Percentiles rank a stretch among this genome's conserved stretches.
Evolutionary conservation across 495 filamentous ascomycete species (phyloP).

Genomic region (Coniosporium apollinis): DNA sequence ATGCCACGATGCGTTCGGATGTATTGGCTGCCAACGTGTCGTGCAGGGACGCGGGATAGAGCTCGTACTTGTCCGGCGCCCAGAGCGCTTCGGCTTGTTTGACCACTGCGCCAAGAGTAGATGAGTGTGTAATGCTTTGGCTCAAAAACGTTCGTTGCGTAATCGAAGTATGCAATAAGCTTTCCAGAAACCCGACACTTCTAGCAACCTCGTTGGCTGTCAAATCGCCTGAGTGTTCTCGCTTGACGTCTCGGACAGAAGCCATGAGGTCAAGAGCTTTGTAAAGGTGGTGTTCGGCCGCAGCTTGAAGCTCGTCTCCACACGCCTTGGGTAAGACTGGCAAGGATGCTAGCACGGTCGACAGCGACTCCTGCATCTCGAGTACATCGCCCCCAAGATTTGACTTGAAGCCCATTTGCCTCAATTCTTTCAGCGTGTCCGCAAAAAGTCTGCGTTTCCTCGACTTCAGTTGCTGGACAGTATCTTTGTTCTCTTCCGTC

Average conservation of each 20-base stretch:
- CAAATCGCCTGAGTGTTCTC: conserved; percentile 68
- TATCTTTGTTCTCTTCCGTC: conserved; percentile 66
- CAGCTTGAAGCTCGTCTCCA: conserved; percentile 5
- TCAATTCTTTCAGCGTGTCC: conserved; percentile 63
- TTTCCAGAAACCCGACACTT: conserved; percentile 68
- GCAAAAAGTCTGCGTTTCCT: conserved; percentile 83
- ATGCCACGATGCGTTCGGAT: conserved; percentile 5
- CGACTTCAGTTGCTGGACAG: conserved; percentile 71
- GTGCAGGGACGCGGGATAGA: too few species aligned
- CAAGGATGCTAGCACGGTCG: conserved; percentile 38
- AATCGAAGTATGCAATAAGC: conserved; percentile 50
- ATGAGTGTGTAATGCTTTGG: conserved; percentile 23
- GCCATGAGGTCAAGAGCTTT: conserved; percentile 54
- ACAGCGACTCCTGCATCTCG: conserved; percentile 50
- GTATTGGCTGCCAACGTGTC: conserved; percentile 1
- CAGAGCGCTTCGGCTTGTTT: conserved; percentile 17
- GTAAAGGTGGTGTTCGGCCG: conserved; percentile 58
- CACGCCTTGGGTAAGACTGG: conserved; percentile 25
- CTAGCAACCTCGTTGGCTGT: conserved; percentile 58
- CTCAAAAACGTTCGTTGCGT: conserved; percentile 46
- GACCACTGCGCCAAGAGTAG: conserved; percentile 22
- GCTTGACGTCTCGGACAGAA: conserved; percentile 42
- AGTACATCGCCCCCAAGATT: conserved; percentile 56
- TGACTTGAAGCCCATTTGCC: conserved; percentile 74
- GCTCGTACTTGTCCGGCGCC: neutral